Conservation (phyloP, 148 eudicot species). For the Amaranthus palmeri region DNA sequence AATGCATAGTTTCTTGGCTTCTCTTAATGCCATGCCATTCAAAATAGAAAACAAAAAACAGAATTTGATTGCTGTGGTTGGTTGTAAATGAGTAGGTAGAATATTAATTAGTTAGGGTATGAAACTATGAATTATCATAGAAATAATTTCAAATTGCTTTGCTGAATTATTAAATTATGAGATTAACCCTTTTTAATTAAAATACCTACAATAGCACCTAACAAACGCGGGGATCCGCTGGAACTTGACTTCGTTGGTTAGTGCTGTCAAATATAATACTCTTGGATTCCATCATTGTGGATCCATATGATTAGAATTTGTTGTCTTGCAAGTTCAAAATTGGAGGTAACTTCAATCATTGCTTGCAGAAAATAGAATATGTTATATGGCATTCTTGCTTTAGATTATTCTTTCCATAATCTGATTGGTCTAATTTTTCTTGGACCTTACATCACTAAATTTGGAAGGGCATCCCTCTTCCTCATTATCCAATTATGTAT, state of each 20-base stretch:
- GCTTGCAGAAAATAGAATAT: too few relatives aligned
- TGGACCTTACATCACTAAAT: too few relatives aligned
- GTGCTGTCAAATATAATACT: neutral
- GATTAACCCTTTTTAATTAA: neutral
- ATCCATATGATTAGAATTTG: neutral
- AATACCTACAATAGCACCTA: neutral
- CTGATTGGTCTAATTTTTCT: too few relatives aligned
- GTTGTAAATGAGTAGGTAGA: neutral
- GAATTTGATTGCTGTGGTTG: neutral
- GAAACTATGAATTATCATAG: neutral
- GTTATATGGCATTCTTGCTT: too few relatives aligned
- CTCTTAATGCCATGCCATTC: neutral
- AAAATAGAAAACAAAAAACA: neutral
- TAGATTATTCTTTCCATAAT: too few relatives aligned
- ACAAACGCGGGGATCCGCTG: constrained; percentile 1
- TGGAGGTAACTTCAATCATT: neutral
- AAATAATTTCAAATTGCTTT: neutral
- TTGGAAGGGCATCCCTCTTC: too few relatives aligned
- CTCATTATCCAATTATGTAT: too few relatives aligned
- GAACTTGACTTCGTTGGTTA: neutral
- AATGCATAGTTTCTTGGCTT: neutral
- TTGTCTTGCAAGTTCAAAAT: neutral
- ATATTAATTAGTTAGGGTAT: neutral
- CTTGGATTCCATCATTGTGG: constrained; percentile 2
- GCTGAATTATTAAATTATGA: neutral